These are phyloP conservation scores for Metschnikowia gelsemii DNA, from an alignment of 805 yeast species.

Conservation along the genomic window DNA sequence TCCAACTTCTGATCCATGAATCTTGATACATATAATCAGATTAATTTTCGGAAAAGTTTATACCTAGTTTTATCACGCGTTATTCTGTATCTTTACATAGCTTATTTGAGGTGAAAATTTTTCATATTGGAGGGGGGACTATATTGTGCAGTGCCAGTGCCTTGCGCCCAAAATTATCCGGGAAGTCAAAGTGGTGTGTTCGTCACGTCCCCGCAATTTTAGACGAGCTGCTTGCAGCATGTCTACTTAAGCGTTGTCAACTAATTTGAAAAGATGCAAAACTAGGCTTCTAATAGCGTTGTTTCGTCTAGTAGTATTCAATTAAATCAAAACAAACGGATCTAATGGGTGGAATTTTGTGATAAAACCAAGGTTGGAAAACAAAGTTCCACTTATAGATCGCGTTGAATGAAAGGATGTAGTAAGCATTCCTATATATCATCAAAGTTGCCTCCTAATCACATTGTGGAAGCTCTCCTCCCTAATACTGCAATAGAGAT, in stretches of 20 bases:
- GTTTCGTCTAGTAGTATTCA: too few relatives aligned
- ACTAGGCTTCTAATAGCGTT: too few relatives aligned
- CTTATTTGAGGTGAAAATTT: neutral
- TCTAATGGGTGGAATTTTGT: too few relatives aligned
- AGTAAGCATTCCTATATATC: too few relatives aligned
- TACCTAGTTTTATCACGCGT: neutral
- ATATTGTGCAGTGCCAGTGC: neutral
- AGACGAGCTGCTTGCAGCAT: neutral
- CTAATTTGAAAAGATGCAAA: neutral
- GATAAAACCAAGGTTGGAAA: too few relatives aligned
- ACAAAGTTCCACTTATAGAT: too few relatives aligned
- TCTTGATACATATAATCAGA: neutral
- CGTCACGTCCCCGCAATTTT: conserved; percentile 1
- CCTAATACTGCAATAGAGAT: too few relatives aligned
- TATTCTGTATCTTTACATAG: neutral
- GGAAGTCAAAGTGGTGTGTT: conserved; percentile 2
- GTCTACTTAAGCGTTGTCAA: neutral
- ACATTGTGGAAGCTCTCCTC: too few relatives aligned
- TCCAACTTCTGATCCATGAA: conserved; percentile 1
- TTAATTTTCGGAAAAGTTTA: too few relatives aligned
- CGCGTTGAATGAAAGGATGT: too few relatives aligned
- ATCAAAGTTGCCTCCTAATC: too few relatives aligned
- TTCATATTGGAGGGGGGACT: neutral
- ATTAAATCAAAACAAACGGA: too few relatives aligned
- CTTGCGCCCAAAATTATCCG: neutral